These are phyloP conservation scores for Tanacetum coccineum DNA, from an alignment of 129 eudicot genomes.

Conservation along the genomic window DNA sequence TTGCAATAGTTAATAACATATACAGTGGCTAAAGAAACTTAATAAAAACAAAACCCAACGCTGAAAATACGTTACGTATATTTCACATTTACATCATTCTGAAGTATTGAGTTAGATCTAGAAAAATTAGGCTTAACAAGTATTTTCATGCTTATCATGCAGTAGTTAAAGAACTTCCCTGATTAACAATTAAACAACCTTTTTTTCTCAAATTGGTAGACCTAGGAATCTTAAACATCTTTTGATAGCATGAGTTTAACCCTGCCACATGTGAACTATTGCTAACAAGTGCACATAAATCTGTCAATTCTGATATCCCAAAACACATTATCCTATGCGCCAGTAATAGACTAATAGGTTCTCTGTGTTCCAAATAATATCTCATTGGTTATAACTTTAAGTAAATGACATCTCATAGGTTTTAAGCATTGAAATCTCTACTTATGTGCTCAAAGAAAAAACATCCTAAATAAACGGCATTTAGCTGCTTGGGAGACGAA, in stretches of 20 bases:
- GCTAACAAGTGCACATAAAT: neutral
- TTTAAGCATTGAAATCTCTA: neutral
- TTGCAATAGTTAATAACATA: neutral
- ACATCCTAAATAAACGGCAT: neutral
- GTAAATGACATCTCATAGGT: neutral
- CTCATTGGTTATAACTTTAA: neutral
- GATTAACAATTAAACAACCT: neutral
- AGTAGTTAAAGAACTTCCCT: constrained; percentile 6
- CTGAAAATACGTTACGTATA: neutral
- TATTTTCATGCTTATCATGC: neutral
- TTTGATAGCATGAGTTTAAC: neutral
- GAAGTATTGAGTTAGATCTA: too few relatives aligned
- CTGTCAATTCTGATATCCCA: neutral
- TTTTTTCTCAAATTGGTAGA: neutral
- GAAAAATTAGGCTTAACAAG: too few relatives aligned
- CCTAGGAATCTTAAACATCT: constrained; percentile 9
- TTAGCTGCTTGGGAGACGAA: neutral
- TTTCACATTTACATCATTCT: too few relatives aligned
- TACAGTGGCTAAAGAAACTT: neutral
- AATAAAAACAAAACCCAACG: neutral
- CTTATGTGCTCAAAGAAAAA: neutral
- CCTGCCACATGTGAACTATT: neutral
- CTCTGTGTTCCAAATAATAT: neutral
- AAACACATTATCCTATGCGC: neutral
- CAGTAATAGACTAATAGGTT: neutral